phyloP scores from a whole-genome alignment of 78 protist genomes.

The Trichosphaerium sp. region DNA sequence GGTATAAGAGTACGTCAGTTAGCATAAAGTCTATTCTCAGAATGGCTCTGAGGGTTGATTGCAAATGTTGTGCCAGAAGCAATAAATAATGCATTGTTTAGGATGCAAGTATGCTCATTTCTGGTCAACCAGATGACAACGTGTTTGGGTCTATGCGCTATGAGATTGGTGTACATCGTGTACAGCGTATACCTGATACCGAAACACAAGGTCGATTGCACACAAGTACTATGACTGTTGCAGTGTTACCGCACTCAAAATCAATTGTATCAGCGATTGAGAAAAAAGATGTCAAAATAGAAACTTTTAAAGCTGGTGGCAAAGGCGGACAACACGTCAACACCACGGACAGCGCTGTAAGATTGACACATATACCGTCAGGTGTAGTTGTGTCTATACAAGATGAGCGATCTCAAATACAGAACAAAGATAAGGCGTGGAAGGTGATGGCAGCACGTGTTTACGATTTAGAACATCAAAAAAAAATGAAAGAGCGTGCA shows the following conservation, averaged over 20 bases:
- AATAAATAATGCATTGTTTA: conserved; percentile 28
- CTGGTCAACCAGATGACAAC: not conserved
- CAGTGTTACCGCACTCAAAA: conserved; percentile 64
- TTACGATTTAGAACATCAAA: conserved; percentile 25
- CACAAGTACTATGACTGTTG: conserved; percentile 76
- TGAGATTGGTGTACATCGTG: conserved; percentile 88
- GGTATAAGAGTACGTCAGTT: conserved; percentile 13
- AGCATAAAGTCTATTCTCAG: not conserved
- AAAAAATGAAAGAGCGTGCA: conserved; percentile 8
- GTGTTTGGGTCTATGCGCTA: conserved; percentile 51
- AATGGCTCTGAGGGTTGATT: not conserved
- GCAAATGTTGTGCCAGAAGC: conserved; percentile 24
- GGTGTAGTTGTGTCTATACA: conserved; percentile 63
- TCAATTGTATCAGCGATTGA: conserved; percentile 17
- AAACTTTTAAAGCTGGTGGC: conserved; percentile 56
- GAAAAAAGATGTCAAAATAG: conserved; percentile 47
- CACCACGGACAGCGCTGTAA: conserved; percentile 81
- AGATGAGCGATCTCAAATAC: conserved; percentile 76
- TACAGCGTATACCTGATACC: conserved; percentile 86
- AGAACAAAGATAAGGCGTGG: conserved; percentile 64
- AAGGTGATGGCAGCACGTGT: conserved; percentile 40
- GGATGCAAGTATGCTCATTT: not conserved
- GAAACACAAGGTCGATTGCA: conserved; percentile 79
- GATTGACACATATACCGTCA: conserved; percentile 80
- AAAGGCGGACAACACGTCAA: conserved; percentile 92